A percentile compares a stretch with the other conserved stretches of the same genome.
These are phyloP conservation scores for Hypoxylon sp. DNA, from an alignment of 2,329 filamentous ascomycete species.

Conservation along the genomic window DNA sequence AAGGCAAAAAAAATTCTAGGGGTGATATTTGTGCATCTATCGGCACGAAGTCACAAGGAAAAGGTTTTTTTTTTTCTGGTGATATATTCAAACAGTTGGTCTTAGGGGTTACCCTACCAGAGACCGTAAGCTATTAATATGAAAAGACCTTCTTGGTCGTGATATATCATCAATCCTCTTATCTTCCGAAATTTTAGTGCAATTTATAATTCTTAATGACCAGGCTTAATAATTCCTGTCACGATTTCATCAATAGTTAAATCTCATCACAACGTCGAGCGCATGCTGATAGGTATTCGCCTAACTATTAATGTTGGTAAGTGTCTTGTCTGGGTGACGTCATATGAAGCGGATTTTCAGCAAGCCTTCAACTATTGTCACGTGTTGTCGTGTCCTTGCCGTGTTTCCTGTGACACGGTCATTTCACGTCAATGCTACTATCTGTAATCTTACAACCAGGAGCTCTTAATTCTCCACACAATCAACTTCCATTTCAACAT, in stretches of 20 bases:
- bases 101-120: conserved; percentile 25
- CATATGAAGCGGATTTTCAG: conserved; percentile 6
- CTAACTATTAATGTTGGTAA: not conserved
- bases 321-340: conserved; percentile 15
- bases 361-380: conserved; percentile 2
- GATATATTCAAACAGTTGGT: conserved; percentile 48
- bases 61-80: conserved; percentile 45
- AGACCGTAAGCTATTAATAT: conserved; percentile 49
- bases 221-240: not conserved
- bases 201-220: not conserved
- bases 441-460: not conserved
- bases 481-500: not conserved
- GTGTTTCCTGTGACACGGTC: conserved; percentile 23
- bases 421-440: conserved; percentile 26
- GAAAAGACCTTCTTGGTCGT: conserved; percentile 47
- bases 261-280: not conserved
- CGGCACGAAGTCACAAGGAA: conserved; percentile 30
- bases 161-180: conserved; percentile 48
- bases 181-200: not conserved
- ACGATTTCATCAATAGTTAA: not conserved
- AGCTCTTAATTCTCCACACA: not conserved
- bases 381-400: conserved; percentile 33
- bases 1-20: conserved; percentile 7
- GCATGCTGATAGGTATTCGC: not conserved
- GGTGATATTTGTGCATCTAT: conserved; percentile 24